A percentile compares a stretch with the other conserved stretches of the same genome.
phyloP scores from a whole-genome alignment of 2,329 filamentous ascomycete genomes.

The Neopestalotiopsis sp. region DNA sequence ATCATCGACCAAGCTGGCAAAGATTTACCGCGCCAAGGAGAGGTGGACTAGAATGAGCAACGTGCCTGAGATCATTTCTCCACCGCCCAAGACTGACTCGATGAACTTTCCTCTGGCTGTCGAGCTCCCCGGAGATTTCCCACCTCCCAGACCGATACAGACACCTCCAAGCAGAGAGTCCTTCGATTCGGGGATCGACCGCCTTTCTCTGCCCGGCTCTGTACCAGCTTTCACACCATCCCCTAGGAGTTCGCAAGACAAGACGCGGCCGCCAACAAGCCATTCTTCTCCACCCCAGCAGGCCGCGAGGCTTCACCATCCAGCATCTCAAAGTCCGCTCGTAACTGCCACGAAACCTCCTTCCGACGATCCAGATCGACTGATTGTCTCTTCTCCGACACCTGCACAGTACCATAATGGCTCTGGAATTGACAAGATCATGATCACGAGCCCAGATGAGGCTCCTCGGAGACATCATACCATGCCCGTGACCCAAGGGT shows the following conservation, averaged over 20 bases:
- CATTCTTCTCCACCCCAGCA: slow-evolving; percentile 36
- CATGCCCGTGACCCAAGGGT: slow-evolving; percentile 28
- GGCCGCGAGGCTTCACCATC: slow-evolving; percentile 34
- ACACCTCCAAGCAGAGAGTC: slow-evolving; percentile 54
- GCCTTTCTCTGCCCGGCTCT: slow-evolving; percentile 45
- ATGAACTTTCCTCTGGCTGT: slow-evolving; percentile 56
- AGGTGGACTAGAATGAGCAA: slow-evolving; percentile 61
- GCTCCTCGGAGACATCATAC: slow-evolving; percentile 48
- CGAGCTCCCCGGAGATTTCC: slow-evolving; percentile 63
- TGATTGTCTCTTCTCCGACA: slow-evolving; percentile 61
- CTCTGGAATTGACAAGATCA: slow-evolving; percentile 71
- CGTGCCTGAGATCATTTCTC: slow-evolving; percentile 49
- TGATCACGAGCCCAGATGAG: slow-evolving; percentile 65
- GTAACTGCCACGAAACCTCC: slow-evolving; percentile 28
- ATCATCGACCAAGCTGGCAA: slow-evolving; percentile 80
- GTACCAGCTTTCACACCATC: slow-evolving; percentile 43
- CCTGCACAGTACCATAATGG: slow-evolving; percentile 62
- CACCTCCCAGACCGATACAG: slow-evolving; percentile 41
- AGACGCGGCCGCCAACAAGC: slow-evolving; percentile 40
- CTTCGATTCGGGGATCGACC: slow-evolving; percentile 62
- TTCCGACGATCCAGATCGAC: slow-evolving; percentile 55
- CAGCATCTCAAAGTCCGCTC: slow-evolving; percentile 25
- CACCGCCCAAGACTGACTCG: slow-evolving; percentile 35
- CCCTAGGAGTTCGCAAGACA: slow-evolving; percentile 57
- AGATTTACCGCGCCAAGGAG: slow-evolving; percentile 78